Conservation (phyloP, 345 rosid species). For the Arabidopsis thaliana region TAIR10.1 NC_003070.9:13535001-13535500, state of each 20-base stretch:
- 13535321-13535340: slow-evolving; percentile 38
- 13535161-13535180: slow-evolving; percentile 11
- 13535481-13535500: slow-evolving; percentile 97
- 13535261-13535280: slow-evolving; percentile 99
- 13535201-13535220: slow-evolving; percentile 11
- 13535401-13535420: slow-evolving; percentile 33
- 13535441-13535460: slow-evolving; percentile 88
- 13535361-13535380: slow-evolving; percentile 20
- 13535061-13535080: slow-evolving; percentile 96
- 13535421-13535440: neutral
- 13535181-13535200: neutral
- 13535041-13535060: slow-evolving; percentile 96
- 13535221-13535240: slow-evolving; percentile 97
- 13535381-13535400: slow-evolving; percentile 29
- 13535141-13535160: slow-evolving; percentile 63
- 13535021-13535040: slow-evolving; percentile 93
- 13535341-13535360: slow-evolving; percentile 33
- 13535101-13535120: slow-evolving; percentile 99
- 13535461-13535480: slow-evolving; percentile 98
- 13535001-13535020: slow-evolving; percentile 82
- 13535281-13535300: slow-evolving; percentile 97
- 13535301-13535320: slow-evolving; percentile 99
- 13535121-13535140: slow-evolving; percentile 99
- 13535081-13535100: slow-evolving; percentile 99
- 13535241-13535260: slow-evolving; percentile 96